These are phyloP conservation scores for Flaveria brownii DNA, from an alignment of 129 eudicot species.

Conservation along the genomic window DNA sequence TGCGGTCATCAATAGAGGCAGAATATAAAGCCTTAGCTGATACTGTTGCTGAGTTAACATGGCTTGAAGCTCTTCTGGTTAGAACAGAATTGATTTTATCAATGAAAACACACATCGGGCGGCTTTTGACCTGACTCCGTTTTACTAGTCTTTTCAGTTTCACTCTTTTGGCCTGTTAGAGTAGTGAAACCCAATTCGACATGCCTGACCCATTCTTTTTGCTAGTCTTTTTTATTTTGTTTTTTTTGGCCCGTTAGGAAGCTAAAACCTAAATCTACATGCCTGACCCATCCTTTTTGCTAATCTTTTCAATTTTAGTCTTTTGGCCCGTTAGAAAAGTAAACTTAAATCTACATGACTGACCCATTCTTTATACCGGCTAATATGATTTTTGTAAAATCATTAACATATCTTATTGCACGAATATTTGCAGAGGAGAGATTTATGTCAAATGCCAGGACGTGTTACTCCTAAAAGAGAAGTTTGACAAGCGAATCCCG, in stretches of 20 bases:
- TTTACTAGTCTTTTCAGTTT: neutral
- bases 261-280: neutral
- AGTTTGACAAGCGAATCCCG: conserved; percentile 57
- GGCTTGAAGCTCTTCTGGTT: no score
- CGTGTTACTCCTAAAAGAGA: conserved; percentile 63
- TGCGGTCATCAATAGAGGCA: no score
- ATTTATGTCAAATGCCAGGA: conserved; percentile 79
- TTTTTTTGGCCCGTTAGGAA: neutral
- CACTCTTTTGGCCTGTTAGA: neutral
- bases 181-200: neutral
- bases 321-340: neutral
- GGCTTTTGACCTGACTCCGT: neutral
- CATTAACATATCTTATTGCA: neutral
- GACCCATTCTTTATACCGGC: neutral
- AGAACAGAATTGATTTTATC: neutral
- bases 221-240: neutral
- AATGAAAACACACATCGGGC: neutral
- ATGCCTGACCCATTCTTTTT: neutral
- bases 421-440: conserved; percentile 71
- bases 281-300: neutral
- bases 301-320: neutral
- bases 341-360: neutral
- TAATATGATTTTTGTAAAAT: neutral
- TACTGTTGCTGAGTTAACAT: no score
- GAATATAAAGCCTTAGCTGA: no score